phyloP scores from a whole-genome alignment of 2,329 filamentous ascomycete genomes.

The Amylocarpus encephaloides region DNA sequence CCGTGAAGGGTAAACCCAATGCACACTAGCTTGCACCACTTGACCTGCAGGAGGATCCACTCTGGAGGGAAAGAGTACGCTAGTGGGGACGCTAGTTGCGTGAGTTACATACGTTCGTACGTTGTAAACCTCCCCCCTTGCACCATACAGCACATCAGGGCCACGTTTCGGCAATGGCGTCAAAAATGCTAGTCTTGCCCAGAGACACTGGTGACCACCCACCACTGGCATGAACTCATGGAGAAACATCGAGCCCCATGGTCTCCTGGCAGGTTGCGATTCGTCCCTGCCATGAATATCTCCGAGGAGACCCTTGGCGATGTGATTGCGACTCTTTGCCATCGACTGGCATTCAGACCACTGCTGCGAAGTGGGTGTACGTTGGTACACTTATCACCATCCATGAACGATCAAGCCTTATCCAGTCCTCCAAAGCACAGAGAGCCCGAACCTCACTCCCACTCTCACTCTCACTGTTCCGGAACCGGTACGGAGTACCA shows the following conservation, averaged over 20 bases:
- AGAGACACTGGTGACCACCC: background rate
- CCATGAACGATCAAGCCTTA: too few relatives aligned
- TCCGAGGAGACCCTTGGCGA: background rate
- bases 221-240: too few relatives aligned
- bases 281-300: slow-evolving; percentile 6
- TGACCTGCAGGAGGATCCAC: too few relatives aligned
- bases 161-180: slow-evolving; percentile 20
- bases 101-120: too few relatives aligned
- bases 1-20: background rate
- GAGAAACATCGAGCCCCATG: background rate
- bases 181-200: slow-evolving; percentile 3
- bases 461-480: background rate
- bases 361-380: background rate
- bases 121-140: background rate
- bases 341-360: background rate
- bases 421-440: background rate
- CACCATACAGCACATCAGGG: slow-evolving; percentile 10
- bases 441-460: background rate
- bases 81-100: too few relatives aligned
- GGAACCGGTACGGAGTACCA: background rate
- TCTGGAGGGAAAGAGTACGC: too few relatives aligned
- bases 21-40: too few relatives aligned
- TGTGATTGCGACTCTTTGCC: slow-evolving; percentile 4
- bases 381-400: background rate
- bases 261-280: background rate